Percentiles rank a stretch among this genome's conserved stretches.
Evolutionary conservation across 1,139 yeast genomes (phyloP).

Genomic region (Blastobotrys ciferrii): DNA sequence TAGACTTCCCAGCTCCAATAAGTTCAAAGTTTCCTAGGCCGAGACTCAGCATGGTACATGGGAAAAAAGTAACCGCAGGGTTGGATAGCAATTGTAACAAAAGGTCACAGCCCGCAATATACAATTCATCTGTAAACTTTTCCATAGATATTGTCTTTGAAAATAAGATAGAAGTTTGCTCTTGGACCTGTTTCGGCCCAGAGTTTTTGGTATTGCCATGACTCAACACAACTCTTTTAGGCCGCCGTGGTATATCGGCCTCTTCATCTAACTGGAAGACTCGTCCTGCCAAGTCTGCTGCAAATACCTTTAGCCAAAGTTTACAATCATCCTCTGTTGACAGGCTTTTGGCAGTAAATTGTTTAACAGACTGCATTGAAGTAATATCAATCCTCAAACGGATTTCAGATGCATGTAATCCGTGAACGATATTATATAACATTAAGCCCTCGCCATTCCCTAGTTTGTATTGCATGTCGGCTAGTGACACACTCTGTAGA

Average conservation of each 20-base stretch:
- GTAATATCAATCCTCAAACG: slow-evolving; percentile 62
- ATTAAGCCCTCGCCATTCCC: slow-evolving; percentile 43
- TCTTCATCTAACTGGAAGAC: slow-evolving; percentile 71
- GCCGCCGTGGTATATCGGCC: slow-evolving; percentile 30
- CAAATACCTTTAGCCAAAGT: slow-evolving; percentile 80
- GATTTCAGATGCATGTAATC: slow-evolving; percentile 54
- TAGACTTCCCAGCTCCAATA: slow-evolving; percentile 10
- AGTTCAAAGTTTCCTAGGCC: slow-evolving; percentile 15
- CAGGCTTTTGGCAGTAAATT: slow-evolving; percentile 54
- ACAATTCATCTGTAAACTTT: slow-evolving; percentile 27
- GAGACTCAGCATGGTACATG: slow-evolving; percentile 16
- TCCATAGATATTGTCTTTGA: slow-evolving; percentile 18
- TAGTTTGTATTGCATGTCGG: slow-evolving; percentile 36
- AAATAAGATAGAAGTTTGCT: slow-evolving; percentile 12
- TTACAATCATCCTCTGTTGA: slow-evolving; percentile 54
- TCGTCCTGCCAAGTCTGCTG: slow-evolving; percentile 74
- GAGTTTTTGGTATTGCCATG: slow-evolving; percentile 18
- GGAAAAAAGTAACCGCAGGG: slow-evolving; percentile 9
- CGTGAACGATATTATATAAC: slow-evolving; percentile 63
- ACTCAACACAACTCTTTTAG: slow-evolving; percentile 38
- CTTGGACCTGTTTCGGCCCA: slow-evolving; percentile 17
- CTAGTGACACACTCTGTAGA: slow-evolving; percentile 31
- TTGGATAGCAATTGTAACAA: slow-evolving; percentile 17
- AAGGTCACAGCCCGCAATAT: slow-evolving; percentile 29
- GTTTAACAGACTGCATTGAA: slow-evolving; percentile 87